Conservation (phyloP, 805 yeast species). For the Metschnikowia shivogae region DNA sequence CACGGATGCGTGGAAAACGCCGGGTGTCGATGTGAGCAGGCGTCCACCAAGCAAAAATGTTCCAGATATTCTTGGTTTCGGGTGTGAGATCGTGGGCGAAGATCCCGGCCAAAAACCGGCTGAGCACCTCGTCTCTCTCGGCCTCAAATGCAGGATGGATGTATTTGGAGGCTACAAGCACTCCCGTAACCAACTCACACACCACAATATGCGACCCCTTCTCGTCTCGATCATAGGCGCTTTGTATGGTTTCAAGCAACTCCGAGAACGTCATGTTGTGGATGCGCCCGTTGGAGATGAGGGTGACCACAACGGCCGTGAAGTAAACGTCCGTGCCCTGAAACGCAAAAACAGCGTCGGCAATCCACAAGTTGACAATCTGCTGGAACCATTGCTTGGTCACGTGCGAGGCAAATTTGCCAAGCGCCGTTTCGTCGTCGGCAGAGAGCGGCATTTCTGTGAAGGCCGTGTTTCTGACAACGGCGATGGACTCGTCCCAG, state of each 20-base stretch:
- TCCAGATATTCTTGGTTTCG: constrained; percentile 73
- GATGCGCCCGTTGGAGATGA: constrained; percentile 44
- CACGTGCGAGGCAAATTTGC: constrained; percentile 41
- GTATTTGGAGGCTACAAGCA: constrained; percentile 47
- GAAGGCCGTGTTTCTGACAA: constrained; percentile 34
- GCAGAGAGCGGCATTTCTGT: constrained; percentile 29
- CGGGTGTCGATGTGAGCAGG: constrained; percentile 65
- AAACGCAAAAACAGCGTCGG: constrained; percentile 63
- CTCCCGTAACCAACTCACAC: constrained; percentile 66
- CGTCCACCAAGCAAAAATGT: constrained; percentile 68
- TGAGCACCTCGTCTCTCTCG: constrained; percentile 45
- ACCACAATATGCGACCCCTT: constrained; percentile 71
- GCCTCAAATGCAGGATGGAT: constrained; percentile 31
- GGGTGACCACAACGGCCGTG: constrained; percentile 45
- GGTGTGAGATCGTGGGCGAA: constrained; percentile 63
- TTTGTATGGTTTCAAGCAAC: constrained; percentile 45
- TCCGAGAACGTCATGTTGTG: constrained; percentile 47
- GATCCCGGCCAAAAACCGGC: constrained; percentile 40
- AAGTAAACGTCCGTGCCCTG: constrained; percentile 62
- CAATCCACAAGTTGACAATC: constrained; percentile 48
- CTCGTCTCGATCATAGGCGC: constrained; percentile 58
- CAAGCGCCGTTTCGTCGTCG: constrained; percentile 42
- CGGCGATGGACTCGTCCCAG: constrained; percentile 61
- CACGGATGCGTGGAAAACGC: constrained; percentile 52
- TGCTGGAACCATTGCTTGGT: constrained; percentile 56